These are phyloP conservation scores for Cubamyces lactineus DNA, from an alignment of 768 basidiomycete genomes.

Conservation along the genomic window DNA sequence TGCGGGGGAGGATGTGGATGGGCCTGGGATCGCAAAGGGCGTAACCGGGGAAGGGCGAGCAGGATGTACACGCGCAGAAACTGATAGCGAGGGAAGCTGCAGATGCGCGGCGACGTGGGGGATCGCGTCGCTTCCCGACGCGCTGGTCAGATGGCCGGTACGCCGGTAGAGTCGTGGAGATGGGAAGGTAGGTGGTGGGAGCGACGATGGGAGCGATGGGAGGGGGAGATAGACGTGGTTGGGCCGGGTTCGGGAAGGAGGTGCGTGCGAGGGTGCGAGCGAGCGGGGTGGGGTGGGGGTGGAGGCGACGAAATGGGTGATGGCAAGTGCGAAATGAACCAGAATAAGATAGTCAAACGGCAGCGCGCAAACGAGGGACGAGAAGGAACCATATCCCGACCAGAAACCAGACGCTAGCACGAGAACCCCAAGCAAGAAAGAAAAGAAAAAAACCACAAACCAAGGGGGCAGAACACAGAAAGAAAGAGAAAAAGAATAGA, in stretches of 20 bases:
- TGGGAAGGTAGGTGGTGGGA: neutral
- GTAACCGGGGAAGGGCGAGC: too few species aligned
- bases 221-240: conserved; percentile 14
- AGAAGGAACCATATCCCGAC: neutral
- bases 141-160: neutral
- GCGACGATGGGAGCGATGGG: neutral
- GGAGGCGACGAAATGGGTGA: too few species aligned
- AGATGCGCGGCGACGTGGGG: too few species aligned
- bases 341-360: too few species aligned
- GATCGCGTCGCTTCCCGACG: too few species aligned
- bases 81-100: too few species aligned
- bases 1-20: too few species aligned
- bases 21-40: too few species aligned
- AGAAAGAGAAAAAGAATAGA: neutral
- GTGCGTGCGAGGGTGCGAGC: neutral
- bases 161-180: too few species aligned
- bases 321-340: too few species aligned
- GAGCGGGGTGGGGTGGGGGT: neutral
- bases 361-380: neutral
- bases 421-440: neutral
- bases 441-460: neutral
- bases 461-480: neutral
- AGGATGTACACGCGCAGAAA: too few species aligned
- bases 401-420: neutral
- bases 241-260: conserved; percentile 6